Base-by-base conservation (phyloP, 129 eudicot species). In the Dittrichia graveolens region DNA sequence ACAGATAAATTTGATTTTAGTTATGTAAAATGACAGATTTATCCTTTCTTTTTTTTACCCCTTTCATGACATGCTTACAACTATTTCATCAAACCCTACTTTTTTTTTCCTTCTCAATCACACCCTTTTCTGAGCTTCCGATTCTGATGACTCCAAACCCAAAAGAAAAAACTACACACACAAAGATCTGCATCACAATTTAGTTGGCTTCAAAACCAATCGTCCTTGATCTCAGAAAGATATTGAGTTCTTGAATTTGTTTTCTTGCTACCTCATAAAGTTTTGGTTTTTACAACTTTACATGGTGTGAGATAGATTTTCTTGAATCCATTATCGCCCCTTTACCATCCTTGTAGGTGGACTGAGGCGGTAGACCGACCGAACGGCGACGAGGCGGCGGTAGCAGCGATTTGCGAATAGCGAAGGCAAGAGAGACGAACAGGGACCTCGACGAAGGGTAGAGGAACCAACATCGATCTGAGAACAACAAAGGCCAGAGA, bases 221-320 rank as follows among this genome's bases (percentile, higher is more conserved):
- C 48, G 77, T 65, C 2, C 86, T 80, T 64, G 80, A 69, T 14
- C 78, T 69, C 44, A 56, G 75, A 74, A 77, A 70, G 76, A 70
- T 78, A 10, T 56, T 61, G 61, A 38, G 62, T 31, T 63, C 69
- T 67, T 73, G 69, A 58, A 70, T 39, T 37, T 35, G 49, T 57
- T 56, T 49, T 37, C 46, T 57, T 45, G 74, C 18, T 57, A 45
- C 18, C 38, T 2, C 3, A 34, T 12, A 14, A 38, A 76, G 69
- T 58, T 57, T 60, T 58, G n/a, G 38, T 18, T 13, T 72, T 68
- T 46, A 14, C 69, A 60, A 37, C 19, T 38, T 39, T 52, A 34
- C 57, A 78, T 61, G 50, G 62, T 62, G 66, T n/a, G 43, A n/a
- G 46, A 11, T n/a, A 55, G 67, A 55, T 55, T 53, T 46, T 72